Base-by-base conservation (phyloP, 257 asterid genomes). In the Forsythia suspensa region DNA sequence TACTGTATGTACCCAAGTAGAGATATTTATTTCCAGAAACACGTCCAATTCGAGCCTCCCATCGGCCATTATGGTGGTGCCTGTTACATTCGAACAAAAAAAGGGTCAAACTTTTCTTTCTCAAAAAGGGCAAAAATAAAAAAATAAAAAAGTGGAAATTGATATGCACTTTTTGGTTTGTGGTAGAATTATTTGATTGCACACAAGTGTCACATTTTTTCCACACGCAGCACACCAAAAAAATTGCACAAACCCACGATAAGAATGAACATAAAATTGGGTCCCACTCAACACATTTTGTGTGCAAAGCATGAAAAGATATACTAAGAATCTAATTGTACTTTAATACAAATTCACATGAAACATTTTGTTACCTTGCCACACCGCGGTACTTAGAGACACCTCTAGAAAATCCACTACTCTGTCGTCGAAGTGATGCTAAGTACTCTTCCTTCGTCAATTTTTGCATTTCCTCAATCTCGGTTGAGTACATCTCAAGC, bases 31-130 rank as follows among this genome's bases (percentile, higher is more conserved):
- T 95, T 12, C 98, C 99, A 5, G 85, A 83, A 6, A 92, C 96
- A 5, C 94, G 93, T 67, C 99, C 99, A 40, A 95, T 95, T 13
- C 99, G 80, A 5, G 99, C 99, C 87, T 95, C 99, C 99, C 99
- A 95, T 77, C 99, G 90, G 24, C 99, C 99, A 42, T 95, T 95
- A 69, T 93, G 98, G 74, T 95, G 99, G 88, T 95, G 98, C 95
- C 98, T 94, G 87, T 74, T 79, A 68, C 73, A 75, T 81, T 72
- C 68, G 44, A 72, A 78, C 12, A 24, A 72, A 72, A 0, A 55
- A 43, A 10, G 11, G 20, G 72, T 76, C 80, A 82, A 82, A 5
- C 38, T 8, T 44, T 5, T 39, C 4, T 7, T 65, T 70, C 57
- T 20, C 8, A 20, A 55, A 29, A 29, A 29, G 34, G 34, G 1